A percentile compares a stretch with the other conserved stretches of the same genome.
phyloP scores from a whole-genome alignment of 2,329 filamentous ascomycete species.

The Exophiala phaeomuriformis region DNA sequence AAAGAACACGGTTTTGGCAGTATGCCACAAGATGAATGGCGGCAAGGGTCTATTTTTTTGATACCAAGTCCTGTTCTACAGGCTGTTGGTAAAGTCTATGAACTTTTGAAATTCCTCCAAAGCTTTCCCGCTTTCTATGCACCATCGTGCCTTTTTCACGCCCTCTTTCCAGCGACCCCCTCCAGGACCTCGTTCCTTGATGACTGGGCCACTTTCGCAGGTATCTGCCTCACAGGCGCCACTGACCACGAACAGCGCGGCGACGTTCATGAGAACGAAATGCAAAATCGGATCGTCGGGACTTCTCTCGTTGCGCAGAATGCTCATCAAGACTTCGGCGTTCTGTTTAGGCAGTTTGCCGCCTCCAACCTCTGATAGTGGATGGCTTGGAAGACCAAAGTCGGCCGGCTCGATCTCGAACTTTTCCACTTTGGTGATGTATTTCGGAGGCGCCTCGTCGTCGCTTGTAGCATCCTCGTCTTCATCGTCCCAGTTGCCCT shows the following conservation, averaged over 20 bases:
- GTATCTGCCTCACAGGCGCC: conserved; percentile 79
- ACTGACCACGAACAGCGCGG: conserved; percentile 74
- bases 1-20: not conserved
- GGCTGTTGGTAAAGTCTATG: conserved; percentile 67
- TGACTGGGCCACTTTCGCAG: conserved; percentile 74
- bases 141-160: conserved; percentile 77
- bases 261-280: conserved; percentile 91
- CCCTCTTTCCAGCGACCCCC: conserved; percentile 93
- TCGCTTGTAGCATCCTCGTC: conserved; percentile 40
- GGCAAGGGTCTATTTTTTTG: not conserved
- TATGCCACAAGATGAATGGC: not conserved
- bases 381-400: conserved; percentile 72
- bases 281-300: conserved; percentile 78
- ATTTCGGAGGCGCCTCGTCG: conserved; percentile 36
- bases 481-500: conserved; percentile 27
- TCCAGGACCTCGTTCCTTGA: conserved; percentile 74
- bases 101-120: conserved; percentile 75
- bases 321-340: conserved; percentile 69
- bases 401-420: conserved; percentile 76
- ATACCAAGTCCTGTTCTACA: conserved; percentile 1
- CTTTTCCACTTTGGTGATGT: conserved; percentile 56
- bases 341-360: conserved; percentile 84
- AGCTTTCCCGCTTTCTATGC: conserved; percentile 78
- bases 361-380: conserved; percentile 69
- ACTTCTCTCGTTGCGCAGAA: conserved; percentile 65